phyloP scores from a whole-genome alignment of 192 early-diverging fungal genomes.

The Allomyces javanicus region DNA sequence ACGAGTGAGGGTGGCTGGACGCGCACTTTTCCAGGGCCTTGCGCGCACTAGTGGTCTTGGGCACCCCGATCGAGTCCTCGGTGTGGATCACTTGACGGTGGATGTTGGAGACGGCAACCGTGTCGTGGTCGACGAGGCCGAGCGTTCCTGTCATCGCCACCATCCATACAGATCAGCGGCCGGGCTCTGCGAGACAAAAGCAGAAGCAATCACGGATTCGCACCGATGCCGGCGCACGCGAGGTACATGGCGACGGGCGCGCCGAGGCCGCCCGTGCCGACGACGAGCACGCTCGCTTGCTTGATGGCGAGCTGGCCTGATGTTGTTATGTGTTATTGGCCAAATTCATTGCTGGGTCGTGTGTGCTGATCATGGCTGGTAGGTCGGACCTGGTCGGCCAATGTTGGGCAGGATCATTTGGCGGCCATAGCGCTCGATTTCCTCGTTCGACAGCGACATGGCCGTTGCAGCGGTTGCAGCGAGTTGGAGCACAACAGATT shows the following conservation, averaged over 20 bases:
- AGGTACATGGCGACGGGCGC: constrained; percentile 73
- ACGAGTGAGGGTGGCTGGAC: no score
- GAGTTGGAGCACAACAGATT: no score
- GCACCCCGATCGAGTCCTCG: constrained; percentile 36
- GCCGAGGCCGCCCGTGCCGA: constrained; percentile 90
- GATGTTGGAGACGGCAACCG: constrained; percentile 72
- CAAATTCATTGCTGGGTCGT: neutral
- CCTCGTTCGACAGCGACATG: constrained; percentile 29
- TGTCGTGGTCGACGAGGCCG: constrained; percentile 85
- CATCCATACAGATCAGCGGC: no score
- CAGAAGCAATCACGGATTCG: no score
- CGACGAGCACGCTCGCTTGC: constrained; percentile 57
- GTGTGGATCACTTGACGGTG: constrained; percentile 90
- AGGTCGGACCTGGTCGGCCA: constrained; percentile 37
- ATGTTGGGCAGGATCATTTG: constrained; percentile 69
- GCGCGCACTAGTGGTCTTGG: constrained; percentile 62
- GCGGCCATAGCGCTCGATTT: constrained; percentile 64
- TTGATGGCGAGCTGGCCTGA: constrained; percentile 56
- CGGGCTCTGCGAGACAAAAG: no score
- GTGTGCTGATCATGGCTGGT: neutral
- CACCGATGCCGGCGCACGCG: constrained; percentile 69
- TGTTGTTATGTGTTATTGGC: neutral
- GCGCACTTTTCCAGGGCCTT: constrained; percentile 12
- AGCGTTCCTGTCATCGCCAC: constrained; percentile 11
- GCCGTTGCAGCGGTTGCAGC: no score